phyloP scores from a whole-genome alignment of 2,329 filamentous ascomycete species.

The Biscogniauxia marginata region DNA sequence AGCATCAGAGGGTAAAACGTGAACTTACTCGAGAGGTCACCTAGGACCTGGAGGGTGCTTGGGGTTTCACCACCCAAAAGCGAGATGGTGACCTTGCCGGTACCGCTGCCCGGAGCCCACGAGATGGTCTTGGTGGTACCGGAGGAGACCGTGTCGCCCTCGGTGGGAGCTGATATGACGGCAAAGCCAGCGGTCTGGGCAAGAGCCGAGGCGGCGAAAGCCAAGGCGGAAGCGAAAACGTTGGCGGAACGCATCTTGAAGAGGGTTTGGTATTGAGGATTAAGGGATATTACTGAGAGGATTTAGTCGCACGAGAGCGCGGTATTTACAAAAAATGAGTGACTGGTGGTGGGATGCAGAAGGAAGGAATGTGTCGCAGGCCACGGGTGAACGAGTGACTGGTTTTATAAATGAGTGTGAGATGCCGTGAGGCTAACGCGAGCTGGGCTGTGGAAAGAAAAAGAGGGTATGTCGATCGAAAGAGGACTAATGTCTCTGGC shows the following conservation, averaged over 20 bases:
- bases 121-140: slow-evolving; percentile 50
- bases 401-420: not conserved
- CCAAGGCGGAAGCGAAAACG: slow-evolving; percentile 48
- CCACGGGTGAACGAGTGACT: not conserved
- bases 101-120: slow-evolving; percentile 47
- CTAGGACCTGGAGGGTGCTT: slow-evolving; percentile 40
- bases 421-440: not conserved
- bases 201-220: slow-evolving; percentile 48
- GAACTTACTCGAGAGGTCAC: slow-evolving; percentile 51
- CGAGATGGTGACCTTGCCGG: slow-evolving; percentile 47
- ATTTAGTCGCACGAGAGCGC: not conserved
- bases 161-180: slow-evolving; percentile 47
- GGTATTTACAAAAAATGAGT: not conserved
- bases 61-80: slow-evolving; percentile 53
- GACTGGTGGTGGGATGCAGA: not conserved
- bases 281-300: not conserved
- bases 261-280: slow-evolving; percentile 12
- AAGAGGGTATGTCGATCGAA: not conserved
- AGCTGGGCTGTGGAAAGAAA: not conserved
- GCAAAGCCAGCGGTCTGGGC: slow-evolving; percentile 59
- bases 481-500: not conserved
- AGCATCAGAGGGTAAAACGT: not conserved
- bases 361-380: not conserved
- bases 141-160: slow-evolving; percentile 44
- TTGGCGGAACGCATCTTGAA: slow-evolving; percentile 56